Base-by-base conservation (phyloP, 169 alveolate species). In the Plasmodium cynomolgi region DNA sequence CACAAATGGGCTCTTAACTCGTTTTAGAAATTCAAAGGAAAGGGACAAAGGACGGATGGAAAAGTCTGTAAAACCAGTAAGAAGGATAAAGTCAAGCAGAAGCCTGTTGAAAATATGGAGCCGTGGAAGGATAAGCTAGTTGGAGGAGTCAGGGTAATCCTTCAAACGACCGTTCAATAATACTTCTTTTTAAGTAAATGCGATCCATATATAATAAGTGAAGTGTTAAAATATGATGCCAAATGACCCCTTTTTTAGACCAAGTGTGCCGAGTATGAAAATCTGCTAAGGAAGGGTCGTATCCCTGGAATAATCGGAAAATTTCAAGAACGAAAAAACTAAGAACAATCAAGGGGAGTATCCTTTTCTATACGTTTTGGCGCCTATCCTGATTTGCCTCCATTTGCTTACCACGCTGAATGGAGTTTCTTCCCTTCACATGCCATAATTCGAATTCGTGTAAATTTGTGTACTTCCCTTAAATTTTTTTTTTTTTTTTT, bases 61-160 rank as follows among this genome's bases (percentile, higher is more conserved):
- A 91, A 91, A 91, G 84, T 41, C 33, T 81, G 92, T 71, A 91
- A 91, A 91, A 82, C 44, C 56, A 17, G 75, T 62, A 91, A 81
- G 84, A 91, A 72, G 77, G 84, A 91, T 68, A 88, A 79, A 56
- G 71, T 68, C 34, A 81, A 82, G 74, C 83, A 62, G 44, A 91
- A 81, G 26, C 39, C 81, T 81, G 84, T 91, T 71, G 95, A 91
- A 81, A 93, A 83, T 74, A 17, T 34, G 2, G 95, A 95, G 68
- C 98, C 98, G 6, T 96, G 98, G 98, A 79, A 92, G 68, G 93
- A 94, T 37, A 95, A 93, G 93, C 44, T 96, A 56, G 95, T 91
- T 50, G 96, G 95, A 33, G 98, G 98, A 20, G 95, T 96, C 20
- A 47, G 98, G 93, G 98, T 96, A 81, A 85, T 85, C 17, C 34